Conservation (phyloP, 1,139 yeast species). For the Pichia sp. region DNA sequence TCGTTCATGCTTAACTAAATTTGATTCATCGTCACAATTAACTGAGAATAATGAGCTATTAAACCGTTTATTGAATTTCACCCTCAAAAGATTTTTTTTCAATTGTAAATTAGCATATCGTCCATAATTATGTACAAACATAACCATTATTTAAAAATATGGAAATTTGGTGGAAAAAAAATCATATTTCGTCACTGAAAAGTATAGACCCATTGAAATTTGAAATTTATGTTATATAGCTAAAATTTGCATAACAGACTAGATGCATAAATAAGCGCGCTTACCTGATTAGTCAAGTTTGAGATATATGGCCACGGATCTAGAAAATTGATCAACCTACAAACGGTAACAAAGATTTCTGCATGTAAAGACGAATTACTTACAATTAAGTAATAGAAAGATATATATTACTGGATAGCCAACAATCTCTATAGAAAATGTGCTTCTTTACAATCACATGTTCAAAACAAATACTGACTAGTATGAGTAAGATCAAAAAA, state of each 20-base stretch:
- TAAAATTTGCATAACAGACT: no score
- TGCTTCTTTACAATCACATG: no score
- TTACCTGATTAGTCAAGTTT: constrained; percentile 8
- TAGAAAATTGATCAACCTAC: no score
- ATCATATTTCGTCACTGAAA: neutral
- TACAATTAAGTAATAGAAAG: no score
- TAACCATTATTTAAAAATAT: neutral
- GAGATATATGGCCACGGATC: neutral
- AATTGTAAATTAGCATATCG: neutral
- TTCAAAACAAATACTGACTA: no score
- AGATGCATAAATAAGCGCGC: constrained; percentile 15
- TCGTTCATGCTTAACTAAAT: constrained; percentile 6
- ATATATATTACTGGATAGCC: neutral
- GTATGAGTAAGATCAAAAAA: no score
- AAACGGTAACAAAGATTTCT: no score
- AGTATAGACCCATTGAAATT: neutral
- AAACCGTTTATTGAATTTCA: neutral
- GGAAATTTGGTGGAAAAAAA: neutral
- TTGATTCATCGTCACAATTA: constrained; percentile 9
- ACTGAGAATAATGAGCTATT: neutral
- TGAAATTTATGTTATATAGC: no score
- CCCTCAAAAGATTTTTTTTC: neutral
- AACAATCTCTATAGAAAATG: no score
- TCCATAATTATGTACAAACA: neutral
- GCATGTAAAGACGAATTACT: no score